Conservation (phyloP, 2,329 filamentous ascomycete species). For the Aphanocladium album region DNA sequence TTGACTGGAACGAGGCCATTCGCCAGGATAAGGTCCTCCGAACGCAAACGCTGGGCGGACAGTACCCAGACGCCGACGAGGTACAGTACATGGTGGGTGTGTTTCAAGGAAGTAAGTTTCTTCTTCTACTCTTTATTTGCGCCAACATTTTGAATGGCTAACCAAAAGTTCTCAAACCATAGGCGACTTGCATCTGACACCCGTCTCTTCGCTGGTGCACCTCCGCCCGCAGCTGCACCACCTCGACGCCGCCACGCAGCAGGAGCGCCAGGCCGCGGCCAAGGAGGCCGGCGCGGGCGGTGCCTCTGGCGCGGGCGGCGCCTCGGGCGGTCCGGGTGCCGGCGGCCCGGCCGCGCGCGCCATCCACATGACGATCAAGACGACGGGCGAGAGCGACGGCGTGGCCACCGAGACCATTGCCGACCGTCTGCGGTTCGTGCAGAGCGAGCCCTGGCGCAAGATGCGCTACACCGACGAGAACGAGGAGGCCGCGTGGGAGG, state of each 20-base stretch:
- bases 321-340: slow-evolving; percentile 28
- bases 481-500: slow-evolving; percentile 66
- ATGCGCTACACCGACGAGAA: slow-evolving; percentile 81
- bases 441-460: slow-evolving; percentile 75
- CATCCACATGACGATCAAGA: slow-evolving; percentile 84
- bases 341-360: slow-evolving; percentile 56
- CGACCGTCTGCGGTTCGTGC: slow-evolving; percentile 69
- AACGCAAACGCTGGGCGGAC: slow-evolving; percentile 80
- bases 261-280: slow-evolving; percentile 47
- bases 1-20: slow-evolving; percentile 62
- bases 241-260: slow-evolving; percentile 76
- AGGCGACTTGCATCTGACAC: slow-evolving; percentile 85
- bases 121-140: not conserved
- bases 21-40: slow-evolving; percentile 67
- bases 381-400: slow-evolving; percentile 61
- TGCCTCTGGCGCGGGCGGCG: not conserved
- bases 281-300: slow-evolving; percentile 28
- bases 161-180: not conserved
- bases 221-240: slow-evolving; percentile 91
- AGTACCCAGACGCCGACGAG: slow-evolving; percentile 63
- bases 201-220: slow-evolving; percentile 76
- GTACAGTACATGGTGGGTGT: slow-evolving; percentile 88
- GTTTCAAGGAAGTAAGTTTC: slow-evolving; percentile 69
- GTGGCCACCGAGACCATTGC: slow-evolving; percentile 66
- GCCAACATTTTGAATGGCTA: not conserved